These are phyloP conservation scores for Cerioporus squamosus DNA, from an alignment of 1,284 basidiomycete genomes.

Conservation along the genomic window DNA sequence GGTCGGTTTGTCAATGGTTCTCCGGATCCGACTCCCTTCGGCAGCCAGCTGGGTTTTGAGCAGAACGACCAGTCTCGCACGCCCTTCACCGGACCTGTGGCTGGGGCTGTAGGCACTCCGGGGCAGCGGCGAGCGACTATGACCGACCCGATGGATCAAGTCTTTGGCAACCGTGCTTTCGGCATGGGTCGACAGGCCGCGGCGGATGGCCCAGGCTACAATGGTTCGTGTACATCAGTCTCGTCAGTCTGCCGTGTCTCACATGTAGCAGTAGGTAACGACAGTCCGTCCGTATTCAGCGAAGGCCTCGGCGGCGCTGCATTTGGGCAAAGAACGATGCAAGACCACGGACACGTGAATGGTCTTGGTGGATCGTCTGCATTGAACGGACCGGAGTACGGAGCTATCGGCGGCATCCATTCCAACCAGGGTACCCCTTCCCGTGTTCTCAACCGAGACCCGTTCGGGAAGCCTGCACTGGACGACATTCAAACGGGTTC, in stretches of 20 bases:
- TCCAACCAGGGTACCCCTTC: constrained; percentile 21
- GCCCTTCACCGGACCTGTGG: constrained; percentile 19
- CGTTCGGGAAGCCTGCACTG: constrained; percentile 22
- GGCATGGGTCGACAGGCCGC: constrained; percentile 13
- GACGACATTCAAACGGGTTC: constrained; percentile 14
- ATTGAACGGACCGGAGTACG: constrained; percentile 19
- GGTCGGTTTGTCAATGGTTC: constrained; percentile 67
- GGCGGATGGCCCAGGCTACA: constrained; percentile 17
- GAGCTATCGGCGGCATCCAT: constrained; percentile 22
- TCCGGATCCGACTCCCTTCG: constrained; percentile 62
- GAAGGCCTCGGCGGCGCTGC: constrained; percentile 4
- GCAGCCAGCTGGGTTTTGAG: constrained; percentile 41
- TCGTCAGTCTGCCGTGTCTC: not conserved
- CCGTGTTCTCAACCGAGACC: constrained; percentile 29
- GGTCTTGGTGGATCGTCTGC: constrained; percentile 13
- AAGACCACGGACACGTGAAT: constrained; percentile 12
- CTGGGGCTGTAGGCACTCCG: constrained; percentile 16
- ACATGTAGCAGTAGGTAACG: constrained; percentile 1
- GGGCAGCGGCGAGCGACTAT: constrained; percentile 26
- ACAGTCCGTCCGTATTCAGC: constrained; percentile 10
- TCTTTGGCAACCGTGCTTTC: constrained; percentile 14
- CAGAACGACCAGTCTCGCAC: constrained; percentile 36
- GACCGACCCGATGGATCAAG: constrained; percentile 26
- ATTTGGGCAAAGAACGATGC: constrained; percentile 15
- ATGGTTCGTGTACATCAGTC: constrained; percentile 7